Evolutionary conservation across 257 asterid species (phyloP), one percentile per base, ranked within the genome.

Genomic region (Solanum habrochaites): DNA sequence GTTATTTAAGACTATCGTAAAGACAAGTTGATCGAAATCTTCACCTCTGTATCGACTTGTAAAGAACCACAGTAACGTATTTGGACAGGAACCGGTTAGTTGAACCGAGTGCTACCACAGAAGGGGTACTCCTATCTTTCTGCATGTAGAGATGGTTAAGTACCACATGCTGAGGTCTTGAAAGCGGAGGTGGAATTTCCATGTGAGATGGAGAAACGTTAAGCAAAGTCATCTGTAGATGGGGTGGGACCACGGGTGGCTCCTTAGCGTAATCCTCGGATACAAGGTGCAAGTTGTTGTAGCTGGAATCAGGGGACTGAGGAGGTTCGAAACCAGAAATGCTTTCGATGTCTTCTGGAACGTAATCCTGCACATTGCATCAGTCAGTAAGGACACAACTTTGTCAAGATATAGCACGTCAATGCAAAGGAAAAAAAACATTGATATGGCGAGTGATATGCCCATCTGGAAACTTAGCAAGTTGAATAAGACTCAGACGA

Each of bases 131-230:
- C 85, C 96, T 91, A 37, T 94, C 99, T 88, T 94, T 94, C 88
- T 97, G 99, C 98, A 97, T 96, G 97, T 95, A 97, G 77, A 97
- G 99, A 90, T 97, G 99, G 90, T 97, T 97, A 27, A 97, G 96
- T 77, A 97, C 95, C n/a, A 96, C 99, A 21, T 97, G 99, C 90
- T 95, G 99, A 37, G 99, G 99, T 88, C 98, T 93, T 11, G 99
- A 93, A 88, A 90, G 90, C 21, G 99, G 95, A 60, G 27, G 97
- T 8, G 94, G 96, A 72, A 97, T 93, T 89, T 97, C 99, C 98
- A 94, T 91, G 64, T 95, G 97, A 58, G 96, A 85, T 8, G 98
- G 88, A 4, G 99, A 98, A 12, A 95, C 95, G 7, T 97, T 96
- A 23, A 97, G 97, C 93, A 95, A 86, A 8, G 97, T 95, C 93